Percentiles rank a stretch among this genome's conserved stretches.
phyloP scores from a whole-genome alignment of 371 early-diverging fungal genomes.

The Mucor saturninus region DNA sequence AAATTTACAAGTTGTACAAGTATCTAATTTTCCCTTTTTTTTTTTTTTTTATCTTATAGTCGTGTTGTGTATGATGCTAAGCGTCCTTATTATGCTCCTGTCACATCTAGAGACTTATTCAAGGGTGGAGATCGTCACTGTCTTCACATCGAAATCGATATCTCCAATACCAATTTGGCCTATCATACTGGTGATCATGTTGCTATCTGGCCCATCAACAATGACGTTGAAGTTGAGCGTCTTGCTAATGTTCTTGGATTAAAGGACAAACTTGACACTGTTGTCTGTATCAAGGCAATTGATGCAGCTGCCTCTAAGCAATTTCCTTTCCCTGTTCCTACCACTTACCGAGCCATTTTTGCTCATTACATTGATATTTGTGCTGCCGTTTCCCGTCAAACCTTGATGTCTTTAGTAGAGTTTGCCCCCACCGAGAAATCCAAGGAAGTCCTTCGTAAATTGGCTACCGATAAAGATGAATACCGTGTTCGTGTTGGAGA shows the following conservation, averaged over 20 bases:
- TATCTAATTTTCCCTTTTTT: no score
- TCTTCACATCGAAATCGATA: slow-evolving; percentile 92
- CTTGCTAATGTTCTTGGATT: slow-evolving; percentile 72
- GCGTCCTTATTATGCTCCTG: slow-evolving; percentile 76
- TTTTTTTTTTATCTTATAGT: not conserved
- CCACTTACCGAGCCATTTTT: slow-evolving; percentile 85
- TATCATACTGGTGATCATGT: slow-evolving; percentile 96
- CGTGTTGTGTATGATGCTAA: slow-evolving; percentile 73
- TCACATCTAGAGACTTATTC: slow-evolving; percentile 75
- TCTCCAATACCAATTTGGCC: slow-evolving; percentile 75
- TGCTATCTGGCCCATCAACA: slow-evolving; percentile 91
- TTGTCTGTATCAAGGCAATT: slow-evolving; percentile 64
- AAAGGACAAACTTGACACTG: slow-evolving; percentile 65
- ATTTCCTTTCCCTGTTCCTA: slow-evolving; percentile 87
- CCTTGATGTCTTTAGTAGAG: slow-evolving; percentile 60
- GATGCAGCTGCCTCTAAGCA: slow-evolving; percentile 75
- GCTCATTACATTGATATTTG: slow-evolving; percentile 91
- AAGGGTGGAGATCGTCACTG: slow-evolving; percentile 75
- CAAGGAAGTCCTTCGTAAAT: slow-evolving; percentile 51
- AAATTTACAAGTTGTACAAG: no score
- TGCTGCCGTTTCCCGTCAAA: slow-evolving; percentile 68
- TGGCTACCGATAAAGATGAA: slow-evolving; percentile 77
- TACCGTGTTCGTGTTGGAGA: slow-evolving; percentile 69
- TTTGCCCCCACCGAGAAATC: slow-evolving; percentile 67
- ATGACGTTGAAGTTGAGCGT: slow-evolving; percentile 73